Base-by-base conservation (phyloP, 768 basidiomycete genomes). In the Collybia sp. region DNA sequence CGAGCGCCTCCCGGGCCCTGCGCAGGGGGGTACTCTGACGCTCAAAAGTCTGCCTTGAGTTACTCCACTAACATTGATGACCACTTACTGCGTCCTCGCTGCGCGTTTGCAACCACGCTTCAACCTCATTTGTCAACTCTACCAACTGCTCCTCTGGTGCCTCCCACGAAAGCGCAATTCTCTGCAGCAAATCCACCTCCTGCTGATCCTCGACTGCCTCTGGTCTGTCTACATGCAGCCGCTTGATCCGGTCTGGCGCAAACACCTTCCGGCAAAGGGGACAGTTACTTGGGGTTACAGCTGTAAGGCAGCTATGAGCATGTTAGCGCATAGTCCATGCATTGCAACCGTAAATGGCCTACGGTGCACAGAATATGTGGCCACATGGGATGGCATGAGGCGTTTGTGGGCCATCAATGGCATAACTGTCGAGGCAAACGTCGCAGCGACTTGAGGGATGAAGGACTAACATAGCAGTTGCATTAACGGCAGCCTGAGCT, bases 301-400 rank as follows among this genome's bases (percentile, higher is more conserved):
- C 66, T 45, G 66, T 64, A 40, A 86, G 70, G 54, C 84, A 86
- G 45, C 82, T 85, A 41, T 41, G 18, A 44, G n/a, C 30, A 44
- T n/a, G 10, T 25, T 25, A 25, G 25, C 25, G 25, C 8, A 25
- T 36, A 35, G 12, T 33, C 47, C 31, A 30, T 12, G 43, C 44
- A 20, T 40, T 48, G 25, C 43, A 43, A 9, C 6, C 5, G 6
- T 12, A 32, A 41, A 20, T 40, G 74, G 35, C 82, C 58, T 58
- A 85, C 85, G 66, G 60, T 56, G 68, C 67, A 59, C 85, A 88
- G 69, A 88, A 86, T 32, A 84, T 73, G 62, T 87, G 83, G 33
- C 85, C 85, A 54, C 85, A 88, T 17, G 79, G 73, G 49, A 88
- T 86, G n/a, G 75, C 80, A 61, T 85, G 78, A 10, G 85, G 85